Evolutionary conservation across 495 filamentous ascomycete species (phyloP).

Genomic region (Annulohypoxylon nitens): DNA sequence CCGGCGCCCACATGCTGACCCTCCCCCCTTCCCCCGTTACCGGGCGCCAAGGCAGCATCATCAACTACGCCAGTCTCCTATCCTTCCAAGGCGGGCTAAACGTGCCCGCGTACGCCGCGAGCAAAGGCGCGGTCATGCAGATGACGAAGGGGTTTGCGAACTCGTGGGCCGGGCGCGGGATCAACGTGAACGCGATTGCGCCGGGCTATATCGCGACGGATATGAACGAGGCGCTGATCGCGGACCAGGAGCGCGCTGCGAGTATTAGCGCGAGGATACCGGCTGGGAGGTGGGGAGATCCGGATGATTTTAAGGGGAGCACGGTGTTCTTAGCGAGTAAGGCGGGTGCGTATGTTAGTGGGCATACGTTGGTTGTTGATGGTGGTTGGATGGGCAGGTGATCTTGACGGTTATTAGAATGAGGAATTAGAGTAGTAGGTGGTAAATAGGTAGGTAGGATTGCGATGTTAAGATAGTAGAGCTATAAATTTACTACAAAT

Average conservation of each 20-base stretch:
- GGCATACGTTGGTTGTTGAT: slow-evolving; percentile 85
- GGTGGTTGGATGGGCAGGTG: slow-evolving; percentile 95
- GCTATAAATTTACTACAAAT: neutral
- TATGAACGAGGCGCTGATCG: slow-evolving; percentile 88
- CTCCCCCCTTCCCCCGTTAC: slow-evolving; percentile 65
- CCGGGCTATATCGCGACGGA: slow-evolving; percentile 88
- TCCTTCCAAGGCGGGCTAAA: slow-evolving; percentile 93
- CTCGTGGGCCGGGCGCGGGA: slow-evolving; percentile 83
- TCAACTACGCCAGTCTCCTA: slow-evolving; percentile 88
- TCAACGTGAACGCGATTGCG: slow-evolving; percentile 87
- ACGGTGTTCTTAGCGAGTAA: slow-evolving; percentile 82
- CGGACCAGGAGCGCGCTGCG: slow-evolving; percentile 73
- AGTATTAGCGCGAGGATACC: slow-evolving; percentile 88
- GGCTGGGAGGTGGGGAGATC: slow-evolving; percentile 84
- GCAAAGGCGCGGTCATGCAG: slow-evolving; percentile 88
- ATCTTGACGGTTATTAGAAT: slow-evolving; percentile 15
- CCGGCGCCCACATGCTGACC: slow-evolving; percentile 84
- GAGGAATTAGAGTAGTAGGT: neutral
- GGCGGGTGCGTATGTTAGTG: slow-evolving; percentile 84
- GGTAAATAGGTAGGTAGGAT: too few relatives aligned
- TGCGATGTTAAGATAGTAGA: neutral
- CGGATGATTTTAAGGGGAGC: slow-evolving; percentile 90
- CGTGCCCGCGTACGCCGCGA: slow-evolving; percentile 90
- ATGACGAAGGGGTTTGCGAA: slow-evolving; percentile 90
- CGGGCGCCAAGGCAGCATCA: slow-evolving; percentile 77